A percentile compares a stretch with the other conserved stretches of the same genome.
Conservation (phyloP, 1,139 yeast genomes). For the Scheffersomyces cryptocercus region DNA sequence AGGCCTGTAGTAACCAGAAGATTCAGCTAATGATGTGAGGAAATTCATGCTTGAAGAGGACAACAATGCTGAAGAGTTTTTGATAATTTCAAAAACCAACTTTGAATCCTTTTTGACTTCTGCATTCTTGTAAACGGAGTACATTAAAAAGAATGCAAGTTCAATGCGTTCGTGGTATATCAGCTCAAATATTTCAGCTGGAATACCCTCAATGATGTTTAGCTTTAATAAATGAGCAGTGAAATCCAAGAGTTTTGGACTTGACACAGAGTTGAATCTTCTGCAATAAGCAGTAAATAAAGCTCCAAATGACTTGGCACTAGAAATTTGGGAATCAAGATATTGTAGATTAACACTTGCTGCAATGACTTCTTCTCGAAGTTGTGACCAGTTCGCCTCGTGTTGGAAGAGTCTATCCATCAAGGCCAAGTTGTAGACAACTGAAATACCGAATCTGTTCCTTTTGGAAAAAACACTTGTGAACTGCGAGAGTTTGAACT, state of each 20-base stretch:
- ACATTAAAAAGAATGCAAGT: constrained; percentile 64
- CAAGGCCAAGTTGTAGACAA: constrained; percentile 60
- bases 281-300: constrained; percentile 65
- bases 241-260: constrained; percentile 40
- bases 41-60: constrained; percentile 50
- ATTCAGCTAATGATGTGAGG: constrained; percentile 37
- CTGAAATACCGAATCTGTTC: constrained; percentile 52
- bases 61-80: constrained; percentile 42
- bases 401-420: constrained; percentile 60
- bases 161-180: constrained; percentile 67
- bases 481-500: constrained; percentile 53
- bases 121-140: constrained; percentile 39
- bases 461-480: constrained; percentile 48
- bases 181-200: constrained; percentile 48
- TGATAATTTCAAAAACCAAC: constrained; percentile 39
- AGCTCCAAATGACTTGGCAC: constrained; percentile 79
- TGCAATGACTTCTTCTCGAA: constrained; percentile 53
- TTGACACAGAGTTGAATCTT: constrained; percentile 31
- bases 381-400: constrained; percentile 51
- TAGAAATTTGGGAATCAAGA: constrained; percentile 64
- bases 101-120: constrained; percentile 28
- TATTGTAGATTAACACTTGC: constrained; percentile 68
- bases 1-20: constrained; percentile 54
- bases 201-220: constrained; percentile 55
- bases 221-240: constrained; percentile 52